Evolutionary conservation across 108 stramenopile genomes (phyloP).

Genomic region (Skeletonema costatum): DNA sequence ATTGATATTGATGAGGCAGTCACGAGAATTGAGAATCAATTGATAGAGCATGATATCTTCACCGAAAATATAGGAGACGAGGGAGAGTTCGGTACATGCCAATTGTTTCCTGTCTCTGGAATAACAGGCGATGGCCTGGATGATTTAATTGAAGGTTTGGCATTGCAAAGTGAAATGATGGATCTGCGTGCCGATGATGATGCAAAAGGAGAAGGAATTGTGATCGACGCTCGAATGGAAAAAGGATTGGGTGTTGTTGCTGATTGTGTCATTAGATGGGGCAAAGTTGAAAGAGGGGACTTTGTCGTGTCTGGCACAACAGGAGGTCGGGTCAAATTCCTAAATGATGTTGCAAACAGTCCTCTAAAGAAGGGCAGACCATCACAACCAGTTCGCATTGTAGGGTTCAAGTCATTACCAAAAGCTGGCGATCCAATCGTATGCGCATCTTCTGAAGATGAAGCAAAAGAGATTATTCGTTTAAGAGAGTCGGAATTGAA

Average conservation of each 20-base stretch:
- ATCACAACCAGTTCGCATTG: slow-evolving; percentile 81
- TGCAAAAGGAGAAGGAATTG: slow-evolving; percentile 81
- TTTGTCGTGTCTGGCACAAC: slow-evolving; percentile 78
- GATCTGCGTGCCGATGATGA: slow-evolving; percentile 79
- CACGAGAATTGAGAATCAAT: slow-evolving; percentile 82
- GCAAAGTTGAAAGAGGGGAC: slow-evolving; percentile 67
- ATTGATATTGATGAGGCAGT: slow-evolving; percentile 81
- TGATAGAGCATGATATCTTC: slow-evolving; percentile 86
- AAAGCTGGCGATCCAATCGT: slow-evolving; percentile 85
- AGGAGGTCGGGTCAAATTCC: slow-evolving; percentile 66
- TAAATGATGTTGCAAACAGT: slow-evolving; percentile 76
- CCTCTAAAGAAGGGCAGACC: slow-evolving; percentile 65
- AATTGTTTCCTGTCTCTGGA: slow-evolving; percentile 88
- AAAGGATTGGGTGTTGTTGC: slow-evolving; percentile 85
- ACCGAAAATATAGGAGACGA: slow-evolving; percentile 63
- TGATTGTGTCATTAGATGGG: slow-evolving; percentile 84
- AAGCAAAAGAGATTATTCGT: slow-evolving; percentile 68
- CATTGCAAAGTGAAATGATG: slow-evolving; percentile 84
- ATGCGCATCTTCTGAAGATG: slow-evolving; percentile 71
- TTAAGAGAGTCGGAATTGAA: slow-evolving; percentile 46
- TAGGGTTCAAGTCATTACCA: slow-evolving; percentile 81
- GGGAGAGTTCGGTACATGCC: slow-evolving; percentile 83
- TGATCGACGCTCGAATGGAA: slow-evolving; percentile 83
- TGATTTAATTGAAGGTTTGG: slow-evolving; percentile 84
- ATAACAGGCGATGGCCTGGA: slow-evolving; percentile 90